These are phyloP conservation scores for Allium fistulosum DNA, from an alignment of 106 monocot species.

Conservation along the genomic window DNA sequence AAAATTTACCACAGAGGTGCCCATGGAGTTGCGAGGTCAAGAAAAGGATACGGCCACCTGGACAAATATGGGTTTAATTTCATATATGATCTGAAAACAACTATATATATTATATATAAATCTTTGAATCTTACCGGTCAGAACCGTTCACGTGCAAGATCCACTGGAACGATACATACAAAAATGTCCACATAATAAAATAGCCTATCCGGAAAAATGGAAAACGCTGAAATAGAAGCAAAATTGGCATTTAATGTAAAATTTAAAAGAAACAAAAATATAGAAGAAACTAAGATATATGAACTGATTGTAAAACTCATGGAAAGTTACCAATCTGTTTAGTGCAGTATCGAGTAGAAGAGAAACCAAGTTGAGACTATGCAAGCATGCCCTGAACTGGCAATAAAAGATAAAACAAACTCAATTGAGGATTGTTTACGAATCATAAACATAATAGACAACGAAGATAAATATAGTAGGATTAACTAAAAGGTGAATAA, in stretches of 20 bases:
- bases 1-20: conserved; percentile 35
- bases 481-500: too few species aligned
- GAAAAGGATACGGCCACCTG: conserved; percentile 70
- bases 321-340: conserved; percentile 31
- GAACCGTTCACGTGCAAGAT: conserved; percentile 47
- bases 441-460: too few species aligned
- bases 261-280: neutral
- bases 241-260: neutral
- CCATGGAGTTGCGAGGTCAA: conserved; percentile 34
- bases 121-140: conserved; percentile 17
- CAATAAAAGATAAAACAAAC: neutral
- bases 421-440: too few species aligned
- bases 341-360: conserved; percentile 31
- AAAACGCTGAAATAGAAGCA: conserved; percentile 31
- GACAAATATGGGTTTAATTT: conserved; percentile 3
- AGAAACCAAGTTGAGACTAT: conserved; percentile 14
- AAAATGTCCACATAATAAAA: conserved; percentile 50
- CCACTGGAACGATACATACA: conserved; percentile 43
- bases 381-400: conserved; percentile 14
- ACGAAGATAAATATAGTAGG: too few species aligned
- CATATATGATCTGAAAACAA: neutral
- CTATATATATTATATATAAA: neutral
- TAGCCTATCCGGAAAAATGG: conserved; percentile 43
- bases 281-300: too few species aligned
- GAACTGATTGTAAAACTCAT: too few species aligned